A percentile compares a stretch with the other conserved stretches of the same genome.
phyloP scores from a whole-genome alignment of 2,329 filamentous ascomycete species.

The Beauveria sp. region DNA sequence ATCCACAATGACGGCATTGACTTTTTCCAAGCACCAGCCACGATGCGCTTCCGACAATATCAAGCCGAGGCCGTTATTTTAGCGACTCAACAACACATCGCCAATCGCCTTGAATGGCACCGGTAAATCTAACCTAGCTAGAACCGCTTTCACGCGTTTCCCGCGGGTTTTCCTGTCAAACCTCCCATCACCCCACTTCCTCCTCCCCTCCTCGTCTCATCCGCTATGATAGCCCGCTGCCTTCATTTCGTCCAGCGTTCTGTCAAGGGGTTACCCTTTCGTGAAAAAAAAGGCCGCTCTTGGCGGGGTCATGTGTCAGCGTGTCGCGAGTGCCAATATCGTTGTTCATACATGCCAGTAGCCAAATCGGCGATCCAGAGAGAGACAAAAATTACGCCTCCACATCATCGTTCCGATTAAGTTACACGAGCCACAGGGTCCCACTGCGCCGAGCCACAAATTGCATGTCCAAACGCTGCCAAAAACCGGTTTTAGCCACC shows the following conservation, averaged over 20 bases:
- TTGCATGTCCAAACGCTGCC: not conserved
- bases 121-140: too few species aligned
- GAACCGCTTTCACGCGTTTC: not conserved
- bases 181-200: too few species aligned
- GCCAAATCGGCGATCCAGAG: conserved; percentile 6
- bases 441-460: not conserved
- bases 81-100: not conserved
- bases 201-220: not conserved
- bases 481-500: conserved; percentile 5
- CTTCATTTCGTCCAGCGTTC: not conserved
- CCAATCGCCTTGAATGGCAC: not conserved
- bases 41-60: not conserved
- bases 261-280: not conserved
- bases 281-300: not conserved
- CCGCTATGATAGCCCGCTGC: not conserved
- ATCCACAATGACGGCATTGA: conserved; percentile 10
- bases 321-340: not conserved
- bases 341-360: not conserved
- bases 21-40: not conserved
- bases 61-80: not conserved
- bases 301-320: not conserved
- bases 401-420: not conserved
- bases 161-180: too few species aligned
- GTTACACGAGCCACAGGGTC: conserved; percentile 4
- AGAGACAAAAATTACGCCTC: not conserved